phyloP scores from a whole-genome alignment of 2,329 filamentous ascomycete species.

The Waltergamsia citrina region DNA sequence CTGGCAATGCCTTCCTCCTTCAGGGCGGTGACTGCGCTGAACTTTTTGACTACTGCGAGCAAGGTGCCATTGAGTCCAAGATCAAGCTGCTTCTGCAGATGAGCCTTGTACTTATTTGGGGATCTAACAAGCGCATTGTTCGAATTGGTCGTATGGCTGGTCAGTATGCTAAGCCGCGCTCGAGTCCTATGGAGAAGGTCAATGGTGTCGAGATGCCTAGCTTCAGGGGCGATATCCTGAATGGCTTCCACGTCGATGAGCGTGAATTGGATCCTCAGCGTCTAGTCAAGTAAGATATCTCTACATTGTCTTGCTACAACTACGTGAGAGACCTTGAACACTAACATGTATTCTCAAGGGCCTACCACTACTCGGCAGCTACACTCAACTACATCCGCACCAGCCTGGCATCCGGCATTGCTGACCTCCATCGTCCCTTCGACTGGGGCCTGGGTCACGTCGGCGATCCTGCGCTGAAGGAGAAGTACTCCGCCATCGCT shows the following conservation, averaged over 20 bases:
- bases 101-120: slow-evolving; percentile 93
- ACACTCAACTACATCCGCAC: slow-evolving; percentile 90
- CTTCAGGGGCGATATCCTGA: slow-evolving; percentile 92
- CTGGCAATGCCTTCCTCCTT: slow-evolving; percentile 84
- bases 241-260: slow-evolving; percentile 71
- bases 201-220: slow-evolving; percentile 75
- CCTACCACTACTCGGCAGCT: slow-evolving; percentile 91
- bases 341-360: too few relatives aligned
- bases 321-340: neutral
- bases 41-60: slow-evolving; percentile 92
- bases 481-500: slow-evolving; percentile 80
- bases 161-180: slow-evolving; percentile 93
- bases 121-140: slow-evolving; percentile 70
- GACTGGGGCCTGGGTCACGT: slow-evolving; percentile 96
- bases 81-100: slow-evolving; percentile 96
- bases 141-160: slow-evolving; percentile 94
- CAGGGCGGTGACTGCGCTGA: slow-evolving; percentile 97
- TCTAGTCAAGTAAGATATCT: slow-evolving; percentile 53
- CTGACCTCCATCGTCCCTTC: slow-evolving; percentile 84
- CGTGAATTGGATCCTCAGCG: slow-evolving; percentile 73
- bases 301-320: neutral
- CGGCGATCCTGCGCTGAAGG: slow-evolving; percentile 69
- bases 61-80: slow-evolving; percentile 85
- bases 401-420: slow-evolving; percentile 77
- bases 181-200: slow-evolving; percentile 74